phyloP scores from a whole-genome alignment of 495 filamentous ascomycete genomes.

The Physcia stellaris region DNA sequence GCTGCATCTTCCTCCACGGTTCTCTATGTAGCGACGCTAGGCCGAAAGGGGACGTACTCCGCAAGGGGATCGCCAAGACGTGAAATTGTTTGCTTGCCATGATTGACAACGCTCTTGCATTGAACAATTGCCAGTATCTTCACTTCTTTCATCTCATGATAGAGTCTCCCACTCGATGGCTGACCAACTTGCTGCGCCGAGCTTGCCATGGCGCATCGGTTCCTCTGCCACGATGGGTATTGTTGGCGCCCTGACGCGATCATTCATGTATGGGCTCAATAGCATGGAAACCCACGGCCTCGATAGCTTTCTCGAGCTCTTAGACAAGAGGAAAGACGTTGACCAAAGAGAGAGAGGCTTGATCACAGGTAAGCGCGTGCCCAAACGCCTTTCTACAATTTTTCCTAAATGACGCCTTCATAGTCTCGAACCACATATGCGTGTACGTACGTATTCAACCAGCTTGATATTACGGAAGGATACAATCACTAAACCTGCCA shows the following conservation, averaged over 20 bases:
- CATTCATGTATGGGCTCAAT: slow-evolving; percentile 29
- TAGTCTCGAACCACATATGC: slow-evolving; percentile 90
- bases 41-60: no score
- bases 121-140: no score
- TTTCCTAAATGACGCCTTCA: neutral
- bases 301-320: slow-evolving; percentile 56
- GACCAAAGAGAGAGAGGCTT: slow-evolving; percentile 59
- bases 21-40: no score
- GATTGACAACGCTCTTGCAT: no score
- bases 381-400: neutral
- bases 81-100: no score
- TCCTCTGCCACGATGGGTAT: slow-evolving; percentile 40
- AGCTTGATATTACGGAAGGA: no score
- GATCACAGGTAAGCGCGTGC: slow-evolving; percentile 55
- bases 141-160: neutral
- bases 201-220: slow-evolving; percentile 37
- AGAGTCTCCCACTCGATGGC: slow-evolving; percentile 7
- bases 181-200: slow-evolving; percentile 20
- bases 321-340: slow-evolving; percentile 58
- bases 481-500: no score
- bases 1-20: no score
- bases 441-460: slow-evolving; percentile 68
- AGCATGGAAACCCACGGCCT: slow-evolving; percentile 53
- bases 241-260: slow-evolving; percentile 32
- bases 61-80: no score